Conservation (phyloP, 2,329 filamentous ascomycete species). For the Tolypocladium inflatum region DNA sequence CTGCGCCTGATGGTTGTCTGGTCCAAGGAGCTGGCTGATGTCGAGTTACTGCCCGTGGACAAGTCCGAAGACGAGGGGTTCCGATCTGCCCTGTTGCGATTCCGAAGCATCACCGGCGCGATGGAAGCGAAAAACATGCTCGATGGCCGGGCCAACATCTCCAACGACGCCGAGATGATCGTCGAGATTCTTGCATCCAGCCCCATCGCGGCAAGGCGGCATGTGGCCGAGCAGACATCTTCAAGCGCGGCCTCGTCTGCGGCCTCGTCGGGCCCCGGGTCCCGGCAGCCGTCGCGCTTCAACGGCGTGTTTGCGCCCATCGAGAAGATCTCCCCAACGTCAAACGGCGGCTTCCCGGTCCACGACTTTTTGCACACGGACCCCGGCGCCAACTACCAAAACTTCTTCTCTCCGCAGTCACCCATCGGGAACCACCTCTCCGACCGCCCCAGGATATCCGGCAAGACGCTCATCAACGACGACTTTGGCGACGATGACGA, state of each 20-base stretch:
- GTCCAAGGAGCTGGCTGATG: slow-evolving; percentile 43
- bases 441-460: slow-evolving; percentile 50
- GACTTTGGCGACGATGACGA: slow-evolving; percentile 58
- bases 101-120: slow-evolving; percentile 43
- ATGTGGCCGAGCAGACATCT: slow-evolving; percentile 11
- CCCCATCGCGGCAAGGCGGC: slow-evolving; percentile 19
- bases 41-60: slow-evolving; percentile 41
- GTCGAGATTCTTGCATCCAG: slow-evolving; percentile 47
- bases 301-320: slow-evolving; percentile 52
- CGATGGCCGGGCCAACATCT: slow-evolving; percentile 43
- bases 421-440: slow-evolving; percentile 61
- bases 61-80: slow-evolving; percentile 40
- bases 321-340: slow-evolving; percentile 53
- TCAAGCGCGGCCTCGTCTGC: slow-evolving; percentile 10
- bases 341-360: slow-evolving; percentile 39
- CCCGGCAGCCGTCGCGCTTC: slow-evolving; percentile 49
- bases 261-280: slow-evolving; percentile 19
- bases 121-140: slow-evolving; percentile 47
- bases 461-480: slow-evolving; percentile 65
- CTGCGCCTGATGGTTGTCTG: slow-evolving; percentile 49
- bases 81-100: slow-evolving; percentile 42
- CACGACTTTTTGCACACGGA: slow-evolving; percentile 53
- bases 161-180: slow-evolving; percentile 40
- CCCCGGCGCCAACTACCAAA: slow-evolving; percentile 44
- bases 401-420: slow-evolving; percentile 63